Base-by-base conservation (phyloP, 768 basidiomycete genomes). In the Chalciporus chontae region DNA sequence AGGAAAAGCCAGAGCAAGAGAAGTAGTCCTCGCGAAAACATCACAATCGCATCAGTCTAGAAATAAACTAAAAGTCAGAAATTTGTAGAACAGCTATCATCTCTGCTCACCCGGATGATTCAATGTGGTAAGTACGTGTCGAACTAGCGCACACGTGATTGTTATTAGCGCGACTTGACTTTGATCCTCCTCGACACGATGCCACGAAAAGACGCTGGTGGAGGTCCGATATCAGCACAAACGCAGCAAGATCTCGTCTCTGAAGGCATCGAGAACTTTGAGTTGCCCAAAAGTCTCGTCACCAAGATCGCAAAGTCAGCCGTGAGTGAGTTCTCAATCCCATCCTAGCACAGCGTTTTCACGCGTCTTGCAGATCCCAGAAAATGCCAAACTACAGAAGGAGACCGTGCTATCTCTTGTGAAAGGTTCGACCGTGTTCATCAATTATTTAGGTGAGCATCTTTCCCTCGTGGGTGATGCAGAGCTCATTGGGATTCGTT, bases 361-460 rank as follows among this genome's bases (percentile, higher is more conserved):
- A 40, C n/a, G n/a, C 23, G 40, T 31, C 42, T 40, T 13, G 2
- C 49, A 94, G 94, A 71, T 95, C 3, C 90, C 92, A 6, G 85
- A 91, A 0, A 85, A 83, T 57, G 79, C 85, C 11, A 95, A 95
- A 63, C 68, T 96, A 48, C 89, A 93, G 59, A 95, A 94, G 54
- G 95, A 97, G 51, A 88, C 90, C 0, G 83, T 94, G 0, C 66
- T 88, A 1, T 90, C 92, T 11, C 75, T 96, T 9, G 77, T 88
- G 13, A 94, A 94, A 64, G 86, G 87, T 26, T 91, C 94, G 4
- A 94, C 94, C 0, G 87, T 97, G 45, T 98, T 97, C 67, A 94
- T 99, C 57, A 94, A 89, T 66, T 95, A 94, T 59, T 74, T 98
- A 8, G 86, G 94, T 87, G 65, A 57, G 84, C 37, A 15, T 9